Base-by-base conservation (phyloP, 1,284 basidiomycete genomes). In the Kalmanozyma brasiliensis region DNA sequence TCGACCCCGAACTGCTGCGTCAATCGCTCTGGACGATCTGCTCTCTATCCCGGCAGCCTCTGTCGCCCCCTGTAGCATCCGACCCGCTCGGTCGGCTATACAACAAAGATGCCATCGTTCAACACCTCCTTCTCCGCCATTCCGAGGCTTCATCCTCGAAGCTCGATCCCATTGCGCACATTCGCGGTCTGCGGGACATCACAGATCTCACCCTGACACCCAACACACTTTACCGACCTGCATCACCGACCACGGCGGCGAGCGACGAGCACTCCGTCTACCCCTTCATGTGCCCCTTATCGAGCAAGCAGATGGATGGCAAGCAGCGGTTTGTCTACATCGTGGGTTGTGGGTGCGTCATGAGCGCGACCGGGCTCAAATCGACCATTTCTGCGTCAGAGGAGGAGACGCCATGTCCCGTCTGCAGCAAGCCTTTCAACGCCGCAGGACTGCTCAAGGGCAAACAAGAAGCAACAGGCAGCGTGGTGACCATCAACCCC, bases 71-170 rank as follows among this genome's bases (percentile, higher is more conserved):
- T 1, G 55, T 82, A n/a, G 74, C 73, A 26, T 63, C 73, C 8
- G 79, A 81, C 52, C 49, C 63, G 4, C 61, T 79, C 14, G 80
- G 80, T 0, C 52, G 68, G 23, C 46, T 82, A 23, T 82, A 80
- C 73, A 82, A 81, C 52, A 81, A 81, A 55, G 80, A 82, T 34
- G 73, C 62, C 0, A 30, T 81, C 9, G 43, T 82, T 2, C 48
- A 64, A n/a, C 77, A 77, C 42, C 62, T 82, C 4, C 61, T 79
- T 11, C 43, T 34, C 4, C 76, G 76, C 14, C 55, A 49, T 35
- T 49, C 22, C 6, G 30, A 26, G 5, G 13, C 44, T 16, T 24
- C 45, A 3, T 29, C 41, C 3, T 44, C 41, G 14, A 36, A 40
- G 13, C 4, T 26, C 3, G 63, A 59, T 26, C 48, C 56, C 3